Conservation (phyloP, 148 eudicot genomes). For the Chenopodium formosanum region DNA sequence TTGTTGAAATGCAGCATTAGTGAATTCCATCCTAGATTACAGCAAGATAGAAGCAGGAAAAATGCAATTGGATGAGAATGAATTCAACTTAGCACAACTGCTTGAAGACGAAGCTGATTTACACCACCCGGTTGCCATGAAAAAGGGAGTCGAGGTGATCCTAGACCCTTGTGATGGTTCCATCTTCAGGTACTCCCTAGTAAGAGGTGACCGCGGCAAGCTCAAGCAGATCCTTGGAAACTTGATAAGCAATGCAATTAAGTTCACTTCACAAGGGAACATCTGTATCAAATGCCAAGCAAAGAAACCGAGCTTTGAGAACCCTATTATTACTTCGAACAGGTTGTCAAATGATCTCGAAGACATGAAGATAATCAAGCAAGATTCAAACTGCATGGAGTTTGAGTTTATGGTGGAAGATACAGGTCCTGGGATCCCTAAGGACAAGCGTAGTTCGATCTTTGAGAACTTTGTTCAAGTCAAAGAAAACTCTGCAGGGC, state of each 20-base stretch:
- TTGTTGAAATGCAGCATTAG: slow-evolving; percentile 40
- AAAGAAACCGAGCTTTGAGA: slow-evolving; percentile 41
- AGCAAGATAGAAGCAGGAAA: slow-evolving; percentile 84
- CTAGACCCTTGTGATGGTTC: slow-evolving; percentile 70
- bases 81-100: slow-evolving; percentile 54
- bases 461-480: slow-evolving; percentile 88
- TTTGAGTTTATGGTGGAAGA: slow-evolving; percentile 80
- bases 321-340: slow-evolving; percentile 39
- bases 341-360: slow-evolving; percentile 29
- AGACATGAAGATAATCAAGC: slow-evolving; percentile 27
- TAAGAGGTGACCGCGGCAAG: slow-evolving; percentile 68
- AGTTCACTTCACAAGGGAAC: slow-evolving; percentile 73
- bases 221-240: slow-evolving; percentile 66
- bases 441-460: slow-evolving; percentile 54
- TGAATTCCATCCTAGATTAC: slow-evolving; percentile 67
- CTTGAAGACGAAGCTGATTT: slow-evolving; percentile 69
- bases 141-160: slow-evolving; percentile 70
- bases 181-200: slow-evolving; percentile 36
- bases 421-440: slow-evolving; percentile 80
- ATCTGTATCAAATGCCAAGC: slow-evolving; percentile 60
- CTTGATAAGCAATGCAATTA: slow-evolving; percentile 77
- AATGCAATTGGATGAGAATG: slow-evolving; percentile 60
- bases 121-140: slow-evolving; percentile 57
- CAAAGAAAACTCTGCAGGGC: slow-evolving; percentile 46
- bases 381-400: slow-evolving; percentile 53